Percentiles rank a stretch among this genome's conserved stretches.
phyloP scores from a whole-genome alignment of 176 grass and related monocot species.

The Cenchrus purpureus region DNA sequence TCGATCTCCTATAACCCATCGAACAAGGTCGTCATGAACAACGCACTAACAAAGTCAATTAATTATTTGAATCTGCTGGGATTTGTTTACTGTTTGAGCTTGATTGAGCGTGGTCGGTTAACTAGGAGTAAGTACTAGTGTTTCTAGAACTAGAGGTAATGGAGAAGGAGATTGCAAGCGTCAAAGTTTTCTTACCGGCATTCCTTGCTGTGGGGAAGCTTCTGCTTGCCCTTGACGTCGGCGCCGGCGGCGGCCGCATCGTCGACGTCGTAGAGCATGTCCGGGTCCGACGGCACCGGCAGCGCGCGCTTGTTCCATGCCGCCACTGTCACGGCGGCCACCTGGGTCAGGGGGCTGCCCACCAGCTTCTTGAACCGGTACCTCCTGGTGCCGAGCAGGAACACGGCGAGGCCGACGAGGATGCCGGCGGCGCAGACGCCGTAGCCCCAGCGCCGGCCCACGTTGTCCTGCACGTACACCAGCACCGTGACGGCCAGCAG shows the following conservation, averaged over 20 bases:
- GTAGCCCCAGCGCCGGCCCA: slow-evolving; percentile 71
- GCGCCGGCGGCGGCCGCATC: slow-evolving; percentile 37
- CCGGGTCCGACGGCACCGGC: slow-evolving; percentile 66
- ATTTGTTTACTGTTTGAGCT: background rate
- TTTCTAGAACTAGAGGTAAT: too few species aligned
- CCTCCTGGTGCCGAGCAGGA: slow-evolving; percentile 61
- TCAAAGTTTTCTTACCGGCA: slow-evolving; percentile 49
- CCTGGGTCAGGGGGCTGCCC: slow-evolving; percentile 88
- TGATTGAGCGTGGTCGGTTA: background rate
- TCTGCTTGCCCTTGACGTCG: slow-evolving; percentile 72
- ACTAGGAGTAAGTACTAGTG: background rate
- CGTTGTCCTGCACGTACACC: slow-evolving; percentile 92
- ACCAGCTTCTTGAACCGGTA: slow-evolving; percentile 95
- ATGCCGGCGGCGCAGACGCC: slow-evolving; percentile 73
- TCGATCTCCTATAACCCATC: background rate
- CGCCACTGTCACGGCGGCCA: slow-evolving; percentile 59
- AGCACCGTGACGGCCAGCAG: slow-evolving; percentile 86
- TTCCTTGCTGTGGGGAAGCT: slow-evolving; percentile 74
- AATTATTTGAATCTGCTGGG: background rate
- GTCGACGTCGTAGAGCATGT: slow-evolving; percentile 60
- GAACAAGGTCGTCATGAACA: background rate
- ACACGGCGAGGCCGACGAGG: slow-evolving; percentile 57
- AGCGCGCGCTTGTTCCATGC: slow-evolving; percentile 70
- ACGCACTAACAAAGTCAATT: too few species aligned
- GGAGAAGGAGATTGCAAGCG: background rate